Conservation (phyloP, 768 basidiomycete species). For the Tulasnella sp. region DNA sequence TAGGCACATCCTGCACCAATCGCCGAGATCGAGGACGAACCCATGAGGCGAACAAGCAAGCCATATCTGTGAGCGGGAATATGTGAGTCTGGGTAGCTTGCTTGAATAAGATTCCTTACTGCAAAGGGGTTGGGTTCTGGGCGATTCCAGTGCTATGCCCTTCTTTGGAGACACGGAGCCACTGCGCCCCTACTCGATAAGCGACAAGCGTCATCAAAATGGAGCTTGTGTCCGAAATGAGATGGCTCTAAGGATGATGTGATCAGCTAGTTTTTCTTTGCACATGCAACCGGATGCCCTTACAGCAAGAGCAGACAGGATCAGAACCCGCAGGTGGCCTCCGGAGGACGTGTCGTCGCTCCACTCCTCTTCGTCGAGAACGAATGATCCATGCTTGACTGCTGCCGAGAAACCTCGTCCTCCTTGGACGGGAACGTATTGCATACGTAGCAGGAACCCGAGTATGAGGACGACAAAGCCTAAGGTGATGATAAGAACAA, state of each 20-base stretch:
- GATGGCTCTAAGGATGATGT: neutral
- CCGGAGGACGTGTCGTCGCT: constrained; percentile 2
- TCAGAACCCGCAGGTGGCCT: neutral
- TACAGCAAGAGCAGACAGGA: neutral
- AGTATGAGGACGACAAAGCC: constrained; percentile 7
- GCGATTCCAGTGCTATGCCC: neutral
- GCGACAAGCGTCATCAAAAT: neutral
- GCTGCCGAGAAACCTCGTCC: neutral
- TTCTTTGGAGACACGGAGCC: neutral
- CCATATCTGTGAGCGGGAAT: neutral
- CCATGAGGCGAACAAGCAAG: neutral
- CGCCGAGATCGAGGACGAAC: neutral
- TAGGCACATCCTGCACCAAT: neutral
- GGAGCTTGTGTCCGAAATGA: constrained; percentile 6
- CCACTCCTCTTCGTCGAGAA: neutral
- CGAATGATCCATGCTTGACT: constrained; percentile 7
- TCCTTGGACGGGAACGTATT: constrained; percentile 3
- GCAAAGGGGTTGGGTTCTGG: neutral
- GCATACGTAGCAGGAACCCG: neutral
- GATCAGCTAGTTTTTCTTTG: neutral
- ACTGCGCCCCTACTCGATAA: neutral
- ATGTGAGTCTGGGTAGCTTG: neutral
- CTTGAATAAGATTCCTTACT: neutral
- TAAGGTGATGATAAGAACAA: neutral
- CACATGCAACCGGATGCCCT: neutral